Evolutionary conservation across 1,284 basidiomycete genomes (phyloP).

Genomic region (Sanghuangporus sanghuang): DNA sequence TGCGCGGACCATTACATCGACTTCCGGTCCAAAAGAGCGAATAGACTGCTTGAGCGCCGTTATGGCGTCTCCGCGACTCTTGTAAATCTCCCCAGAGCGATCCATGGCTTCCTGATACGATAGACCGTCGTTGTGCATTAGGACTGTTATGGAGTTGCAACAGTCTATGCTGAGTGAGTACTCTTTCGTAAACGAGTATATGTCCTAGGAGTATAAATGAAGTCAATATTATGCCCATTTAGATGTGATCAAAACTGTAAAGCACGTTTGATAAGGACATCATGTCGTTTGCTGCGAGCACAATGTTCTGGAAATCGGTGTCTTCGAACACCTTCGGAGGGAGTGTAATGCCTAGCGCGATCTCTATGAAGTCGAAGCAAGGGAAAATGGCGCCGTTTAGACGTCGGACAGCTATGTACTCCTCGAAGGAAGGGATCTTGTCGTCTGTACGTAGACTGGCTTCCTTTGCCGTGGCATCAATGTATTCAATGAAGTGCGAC

Average conservation of each 20-base stretch:
- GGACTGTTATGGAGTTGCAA: slow-evolving; percentile 58
- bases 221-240: neutral
- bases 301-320: slow-evolving; percentile 29
- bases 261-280: slow-evolving; percentile 40
- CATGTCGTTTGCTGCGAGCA: slow-evolving; percentile 36
- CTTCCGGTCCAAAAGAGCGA: neutral
- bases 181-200: slow-evolving; percentile 44
- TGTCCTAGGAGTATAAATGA: slow-evolving; percentile 26
- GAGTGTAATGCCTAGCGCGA: slow-evolving; percentile 33
- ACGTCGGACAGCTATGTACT: slow-evolving; percentile 32
- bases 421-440: slow-evolving; percentile 28
- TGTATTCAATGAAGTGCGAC: slow-evolving; percentile 29
- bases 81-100: slow-evolving; percentile 37
- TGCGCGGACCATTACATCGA: slow-evolving; percentile 35
- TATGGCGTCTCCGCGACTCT: slow-evolving; percentile 46
- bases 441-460: slow-evolving; percentile 31
- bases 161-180: slow-evolving; percentile 60
- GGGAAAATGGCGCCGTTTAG: slow-evolving; percentile 37
- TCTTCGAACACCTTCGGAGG: slow-evolving; percentile 35
- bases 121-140: slow-evolving; percentile 49
- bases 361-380: slow-evolving; percentile 37
- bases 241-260: neutral
- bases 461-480: slow-evolving; percentile 33
- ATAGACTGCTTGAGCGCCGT: slow-evolving; percentile 38
- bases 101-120: slow-evolving; percentile 54